Percentiles rank a stretch among this genome's conserved stretches.
phyloP scores from a whole-genome alignment of 2,329 filamentous ascomycete genomes.

The Furcasterigmium furcatum region DNA sequence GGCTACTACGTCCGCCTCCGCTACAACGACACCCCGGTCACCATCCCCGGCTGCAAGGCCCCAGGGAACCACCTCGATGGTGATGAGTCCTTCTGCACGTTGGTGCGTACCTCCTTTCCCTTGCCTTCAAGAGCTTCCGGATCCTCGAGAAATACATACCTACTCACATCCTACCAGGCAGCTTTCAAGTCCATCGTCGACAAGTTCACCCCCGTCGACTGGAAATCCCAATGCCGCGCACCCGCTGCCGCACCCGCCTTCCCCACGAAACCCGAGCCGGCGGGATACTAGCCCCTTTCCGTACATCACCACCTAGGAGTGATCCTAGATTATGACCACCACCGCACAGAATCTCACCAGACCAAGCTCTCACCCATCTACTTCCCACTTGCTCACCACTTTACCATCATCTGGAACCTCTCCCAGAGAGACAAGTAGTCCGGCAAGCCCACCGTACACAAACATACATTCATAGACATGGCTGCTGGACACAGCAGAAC shows the following conservation, averaged over 20 bases:
- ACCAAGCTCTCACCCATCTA: background rate
- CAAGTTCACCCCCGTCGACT: slow-evolving; percentile 80
- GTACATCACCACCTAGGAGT: background rate
- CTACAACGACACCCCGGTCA: slow-evolving; percentile 84
- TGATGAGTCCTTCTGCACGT: slow-evolving; percentile 85
- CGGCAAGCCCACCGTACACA: too few relatives aligned
- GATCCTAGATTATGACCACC: background rate
- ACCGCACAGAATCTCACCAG: too few relatives aligned
- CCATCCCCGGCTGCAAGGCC: slow-evolving; percentile 75
- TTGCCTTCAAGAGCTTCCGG: background rate
- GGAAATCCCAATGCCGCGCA: slow-evolving; percentile 56
- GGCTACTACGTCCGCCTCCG: slow-evolving; percentile 85
- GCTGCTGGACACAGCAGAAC: too few relatives aligned
- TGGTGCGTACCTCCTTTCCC: slow-evolving; percentile 49
- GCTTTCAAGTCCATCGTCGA: slow-evolving; percentile 94
- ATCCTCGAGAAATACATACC: too few relatives aligned
- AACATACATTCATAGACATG: too few relatives aligned
- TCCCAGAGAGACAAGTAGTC: too few relatives aligned
- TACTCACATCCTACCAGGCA: slow-evolving; percentile 42
- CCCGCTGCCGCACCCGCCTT: slow-evolving; percentile 41
- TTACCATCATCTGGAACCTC: too few relatives aligned
- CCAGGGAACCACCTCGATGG: slow-evolving; percentile 80
- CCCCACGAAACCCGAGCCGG: slow-evolving; percentile 46
- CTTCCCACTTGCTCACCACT: too few relatives aligned
- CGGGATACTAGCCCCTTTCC: slow-evolving; percentile 37